Conservation (phyloP, 164 flowering plant genomes). For the Magnolia sinica region DNA sequence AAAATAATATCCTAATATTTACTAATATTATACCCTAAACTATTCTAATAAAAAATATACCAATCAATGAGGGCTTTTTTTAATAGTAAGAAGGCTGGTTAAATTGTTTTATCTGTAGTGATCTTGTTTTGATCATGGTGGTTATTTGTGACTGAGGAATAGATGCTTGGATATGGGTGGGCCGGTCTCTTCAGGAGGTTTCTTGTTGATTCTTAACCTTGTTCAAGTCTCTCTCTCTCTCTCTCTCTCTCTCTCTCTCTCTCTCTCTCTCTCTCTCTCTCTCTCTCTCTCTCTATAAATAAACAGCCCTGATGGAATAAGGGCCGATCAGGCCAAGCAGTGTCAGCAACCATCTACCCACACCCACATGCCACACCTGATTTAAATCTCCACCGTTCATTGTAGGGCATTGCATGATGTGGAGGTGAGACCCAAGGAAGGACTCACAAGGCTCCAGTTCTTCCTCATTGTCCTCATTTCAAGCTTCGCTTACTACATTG, state of each 20-base stretch:
- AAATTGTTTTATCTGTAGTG: neutral
- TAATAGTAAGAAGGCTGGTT: too few relatives aligned
- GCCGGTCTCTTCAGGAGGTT: slow-evolving; percentile 13
- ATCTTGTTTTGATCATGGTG: neutral
- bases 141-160: neutral
- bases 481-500: slow-evolving; percentile 42
- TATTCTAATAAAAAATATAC: too few relatives aligned
- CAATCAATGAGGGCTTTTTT: too few relatives aligned
- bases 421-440: slow-evolving; percentile 45
- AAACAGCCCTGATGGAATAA: too few relatives aligned
- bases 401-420: slow-evolving; percentile 60
- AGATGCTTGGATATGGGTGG: slow-evolving; percentile 20
- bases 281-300: too few relatives aligned
- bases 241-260: slow-evolving; percentile 3
- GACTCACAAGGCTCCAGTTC: slow-evolving; percentile 56
- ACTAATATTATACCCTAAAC: too few relatives aligned
- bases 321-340: too few relatives aligned
- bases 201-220: slow-evolving; percentile 12
- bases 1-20: too few relatives aligned
- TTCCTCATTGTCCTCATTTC: slow-evolving; percentile 40
- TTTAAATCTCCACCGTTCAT: too few relatives aligned
- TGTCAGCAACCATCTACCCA: too few relatives aligned
- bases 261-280: slow-evolving; percentile 2
- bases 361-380: too few relatives aligned
- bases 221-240: slow-evolving; percentile 16